Base-by-base conservation (phyloP, 1,139 yeast genomes). In the Scheffersomyces segobiensis region DNA sequence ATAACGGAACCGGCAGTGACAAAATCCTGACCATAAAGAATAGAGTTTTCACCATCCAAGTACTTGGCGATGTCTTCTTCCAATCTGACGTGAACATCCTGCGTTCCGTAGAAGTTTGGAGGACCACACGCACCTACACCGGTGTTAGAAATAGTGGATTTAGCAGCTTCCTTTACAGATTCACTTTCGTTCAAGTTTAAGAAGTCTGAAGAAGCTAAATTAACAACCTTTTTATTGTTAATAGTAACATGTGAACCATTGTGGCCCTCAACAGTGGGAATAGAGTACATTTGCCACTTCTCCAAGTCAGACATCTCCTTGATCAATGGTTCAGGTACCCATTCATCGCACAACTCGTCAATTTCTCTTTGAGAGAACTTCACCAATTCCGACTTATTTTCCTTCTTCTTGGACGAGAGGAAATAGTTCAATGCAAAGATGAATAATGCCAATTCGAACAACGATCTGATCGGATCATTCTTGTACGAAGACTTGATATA, bases 71-170 rank as follows among this genome's bases (percentile, higher is more conserved):
- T 77, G 63, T 87, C 89, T 66, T 87, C 87, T 72, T 93, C 97
- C 62, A 92, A 81, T 66, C 89, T 81, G 59, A 88, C 88, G 69
- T 95, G 99, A 48, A 88, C 93, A 71, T 93, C 98, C 74, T 93
- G 98, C 63, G 95, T 90, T 60, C 99, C 99, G 73, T 93, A 95
- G 67, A 95, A 95, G 60, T 97, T 97, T 51, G 98, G 97, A 2
- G 99, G 98, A 39, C 98, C 98, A 79, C 99, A 95, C 0, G 98
- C 96, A 62, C 99, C 99, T 55, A 95, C 98, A 69, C 99, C 99
- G 59, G 90, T 87, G 58, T 81, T 80, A 53, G 80, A 79, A 61
- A 95, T 87, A 42, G 87, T 82, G 39, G 77, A 71, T 58, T 83
- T 80, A 5, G 95, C 93, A 19, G 80, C 83, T n/a, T 79, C 73